Evolutionary conservation across 148 eudicot species (phyloP).

Genomic region (Camellia japonica): DNA sequence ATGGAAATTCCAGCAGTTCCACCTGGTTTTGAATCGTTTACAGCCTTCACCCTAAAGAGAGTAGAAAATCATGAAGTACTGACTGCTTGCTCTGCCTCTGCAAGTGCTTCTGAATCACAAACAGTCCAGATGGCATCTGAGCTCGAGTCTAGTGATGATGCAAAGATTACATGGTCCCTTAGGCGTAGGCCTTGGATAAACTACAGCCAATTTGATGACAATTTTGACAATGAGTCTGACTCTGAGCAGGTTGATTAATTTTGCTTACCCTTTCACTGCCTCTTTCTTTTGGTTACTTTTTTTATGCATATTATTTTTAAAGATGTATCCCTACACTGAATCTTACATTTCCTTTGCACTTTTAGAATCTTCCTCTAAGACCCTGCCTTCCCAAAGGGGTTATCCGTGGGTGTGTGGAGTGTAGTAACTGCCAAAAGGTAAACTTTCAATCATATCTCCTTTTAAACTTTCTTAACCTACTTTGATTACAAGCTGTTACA

Average conservation of each 20-base stretch:
- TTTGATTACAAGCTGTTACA: background rate
- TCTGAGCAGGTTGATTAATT: conserved; percentile 59
- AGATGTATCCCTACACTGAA: background rate
- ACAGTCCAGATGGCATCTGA: conserved; percentile 38
- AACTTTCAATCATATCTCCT: conserved; percentile 4
- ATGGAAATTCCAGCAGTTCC: conserved; percentile 79
- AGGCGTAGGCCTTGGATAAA: conserved; percentile 58
- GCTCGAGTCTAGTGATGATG: conserved; percentile 35
- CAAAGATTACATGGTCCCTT: conserved; percentile 47
- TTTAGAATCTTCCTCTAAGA: conserved; percentile 49
- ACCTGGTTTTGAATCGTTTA: conserved; percentile 86
- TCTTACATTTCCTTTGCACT: conserved; percentile 13
- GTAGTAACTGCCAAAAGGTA: conserved; percentile 90
- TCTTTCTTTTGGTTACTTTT: conserved; percentile 3
- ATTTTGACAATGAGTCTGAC: conserved; percentile 63
- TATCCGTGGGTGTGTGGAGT: conserved; percentile 76
- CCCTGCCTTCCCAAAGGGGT: conserved; percentile 80
- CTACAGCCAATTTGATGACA: conserved; percentile 41
- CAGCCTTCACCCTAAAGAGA: conserved; percentile 58
- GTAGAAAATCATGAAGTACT: conserved; percentile 45
- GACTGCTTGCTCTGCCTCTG: conserved; percentile 49
- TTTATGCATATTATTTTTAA: background rate
- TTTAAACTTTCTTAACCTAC: background rate
- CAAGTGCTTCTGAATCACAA: conserved; percentile 44
- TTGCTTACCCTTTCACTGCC: background rate